Conservation (phyloP, 352 stramenopile genomes). For the Pythium plurisporium region DNA sequence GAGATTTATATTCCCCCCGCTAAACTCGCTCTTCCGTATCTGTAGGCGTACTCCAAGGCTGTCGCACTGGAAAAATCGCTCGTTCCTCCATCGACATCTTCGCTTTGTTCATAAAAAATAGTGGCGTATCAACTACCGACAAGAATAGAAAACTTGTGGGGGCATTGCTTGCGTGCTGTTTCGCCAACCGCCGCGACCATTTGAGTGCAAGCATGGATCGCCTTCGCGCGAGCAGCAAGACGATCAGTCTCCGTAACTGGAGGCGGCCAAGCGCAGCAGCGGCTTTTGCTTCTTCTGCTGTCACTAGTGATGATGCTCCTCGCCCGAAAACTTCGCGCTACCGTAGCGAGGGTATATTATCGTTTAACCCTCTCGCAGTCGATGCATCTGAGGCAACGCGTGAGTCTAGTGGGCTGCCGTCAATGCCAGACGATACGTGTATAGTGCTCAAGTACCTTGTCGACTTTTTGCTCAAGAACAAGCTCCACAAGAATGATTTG, state of each 20-base stretch:
- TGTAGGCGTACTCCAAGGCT: slow-evolving; percentile 28
- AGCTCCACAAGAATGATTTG: slow-evolving; percentile 35
- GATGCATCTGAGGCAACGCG: neutral
- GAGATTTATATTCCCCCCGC: no score
- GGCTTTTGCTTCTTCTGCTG: neutral
- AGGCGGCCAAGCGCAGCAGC: neutral
- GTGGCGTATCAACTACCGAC: neutral
- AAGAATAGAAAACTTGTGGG: slow-evolving; percentile 14
- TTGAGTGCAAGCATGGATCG: neutral
- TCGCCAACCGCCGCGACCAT: neutral
- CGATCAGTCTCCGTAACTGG: slow-evolving; percentile 5
- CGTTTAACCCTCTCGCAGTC: neutral
- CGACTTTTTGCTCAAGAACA: slow-evolving; percentile 30
- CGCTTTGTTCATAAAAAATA: neutral
- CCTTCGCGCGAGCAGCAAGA: slow-evolving; percentile 2
- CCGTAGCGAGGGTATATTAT: neutral
- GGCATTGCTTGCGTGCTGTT: no score
- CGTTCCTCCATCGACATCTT: neutral
- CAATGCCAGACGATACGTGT: slow-evolving; percentile 21
- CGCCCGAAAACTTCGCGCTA: neutral
- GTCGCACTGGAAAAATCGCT: slow-evolving; percentile 21
- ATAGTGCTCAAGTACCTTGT: slow-evolving; percentile 29
- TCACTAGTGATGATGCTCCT: neutral
- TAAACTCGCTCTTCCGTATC: neutral
- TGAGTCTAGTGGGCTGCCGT: neutral